Base-by-base conservation (phyloP, 805 yeast species). In the Yarrowia sp. region DNA sequence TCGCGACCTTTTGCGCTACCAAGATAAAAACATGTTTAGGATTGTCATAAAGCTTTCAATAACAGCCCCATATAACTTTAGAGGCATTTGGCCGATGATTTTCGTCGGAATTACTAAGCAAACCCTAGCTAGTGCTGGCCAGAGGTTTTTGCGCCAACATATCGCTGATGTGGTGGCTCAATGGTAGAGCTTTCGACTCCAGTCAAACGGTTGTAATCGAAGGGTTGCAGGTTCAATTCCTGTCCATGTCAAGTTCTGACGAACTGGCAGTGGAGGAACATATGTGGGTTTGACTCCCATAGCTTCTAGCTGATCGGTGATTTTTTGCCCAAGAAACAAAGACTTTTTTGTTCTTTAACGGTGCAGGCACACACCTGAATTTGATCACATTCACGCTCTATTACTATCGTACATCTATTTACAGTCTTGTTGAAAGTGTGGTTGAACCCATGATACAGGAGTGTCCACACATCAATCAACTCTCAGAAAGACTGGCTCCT, bases 151-250 rank as follows among this genome's bases (percentile, higher is more conserved):
- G 12, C 26, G 56, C 15, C 15, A 49, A 50, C 56, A 50, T 50
- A 50, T 50, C 56, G 36, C 56, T 58, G 64, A 58, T 61, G 67
- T 61, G 86, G 87, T 86, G 89, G 89, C 89, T 86, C 89, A 86
- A 86, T 86, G 89, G 89, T 86, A 86, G 89, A 86, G 89, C 89
- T 85, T 86, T 86, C 87, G 89, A 86, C 87, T 86, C 89, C 89
- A 86, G 85, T 72, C 64, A 42, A 58, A 41, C 43, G 81, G 68
- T 65, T 65, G 68, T 52, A 78, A 86, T 85, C 90, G 86, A 85
- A 86, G 85, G 89, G 89, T 85, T 86, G 89, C 89, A 86, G 89
- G 89, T 86, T 86, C 89, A 85, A 86, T 85, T 86, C 89, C 89
- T 86, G 89, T 86, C 88, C 87, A 88, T 86, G 87, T 85, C 88